Base-by-base conservation (phyloP, 169 alveolate species). In the Plasmodium malariae region DNA sequence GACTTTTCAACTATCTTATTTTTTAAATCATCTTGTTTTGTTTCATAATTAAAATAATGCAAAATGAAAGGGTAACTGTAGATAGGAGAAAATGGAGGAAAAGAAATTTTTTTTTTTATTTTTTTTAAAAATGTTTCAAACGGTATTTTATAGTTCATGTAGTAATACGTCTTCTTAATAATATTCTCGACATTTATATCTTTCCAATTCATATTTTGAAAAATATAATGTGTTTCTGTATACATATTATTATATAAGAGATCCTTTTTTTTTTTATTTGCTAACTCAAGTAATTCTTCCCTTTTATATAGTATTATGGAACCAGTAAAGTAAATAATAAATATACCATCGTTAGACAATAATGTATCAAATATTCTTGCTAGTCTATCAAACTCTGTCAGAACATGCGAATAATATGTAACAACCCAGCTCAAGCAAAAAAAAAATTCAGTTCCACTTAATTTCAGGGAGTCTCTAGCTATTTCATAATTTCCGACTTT, bases 391-490 rank as follows among this genome's bases (percentile, higher is more conserved):
- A 83, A 83, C 21, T 83, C 86, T 0, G 91, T 83, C 11, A 83
- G 19, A 0, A 83, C 91, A 60, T 83, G 91, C 9, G 91, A 51
- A 48, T 83, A 83, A 72, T 83, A 83, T 0, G 91, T 83, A 36
- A 83, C 86, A 6, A 83, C 91, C 91, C 91, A 83, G 36, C 91
- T 83, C 19, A 83, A 43, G 30, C 91, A 83, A 40, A 83, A 83
- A 62, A 83, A 83, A 71, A 83, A 83, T 26, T 83, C 91, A 1
- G 71, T 83, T 34, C 91, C 91, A 30, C 72, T 83, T 36, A 83
- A 9, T 63, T 43, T 49, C 30, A 83, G 45, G 17, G 89, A 78
- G 19, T 45, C 48, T 26, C 67, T 71, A 1, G 24, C 37, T 17
- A 14, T 1, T 71, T 49, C 21, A n/a, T 28, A 17, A 0, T 21